A percentile compares a stretch with the other conserved stretches of the same genome.
Evolutionary conservation across 768 basidiomycete genomes (phyloP).

Genomic region (Terana coerulea): DNA sequence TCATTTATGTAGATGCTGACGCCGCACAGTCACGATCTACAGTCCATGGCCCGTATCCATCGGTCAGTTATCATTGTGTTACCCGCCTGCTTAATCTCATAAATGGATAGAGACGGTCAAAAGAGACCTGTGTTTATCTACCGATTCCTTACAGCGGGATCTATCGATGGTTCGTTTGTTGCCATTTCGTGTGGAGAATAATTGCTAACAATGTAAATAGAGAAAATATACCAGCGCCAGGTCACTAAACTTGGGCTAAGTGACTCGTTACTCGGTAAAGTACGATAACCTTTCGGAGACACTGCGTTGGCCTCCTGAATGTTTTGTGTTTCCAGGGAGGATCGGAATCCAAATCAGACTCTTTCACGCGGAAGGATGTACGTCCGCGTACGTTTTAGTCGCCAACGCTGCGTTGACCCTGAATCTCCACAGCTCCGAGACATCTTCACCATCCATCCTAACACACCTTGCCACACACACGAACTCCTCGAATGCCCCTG

Average conservation of each 20-base stretch:
- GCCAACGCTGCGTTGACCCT: no score
- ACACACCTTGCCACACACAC: constrained; percentile 87
- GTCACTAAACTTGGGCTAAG: constrained; percentile 92
- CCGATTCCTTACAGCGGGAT: constrained; percentile 78
- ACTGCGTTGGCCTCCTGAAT: constrained; percentile 5
- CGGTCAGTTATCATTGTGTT: constrained; percentile 44
- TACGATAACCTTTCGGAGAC: background rate
- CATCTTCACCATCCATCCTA: constrained; percentile 82
- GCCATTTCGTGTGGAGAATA: constrained; percentile 9
- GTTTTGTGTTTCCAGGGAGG: constrained; percentile 27
- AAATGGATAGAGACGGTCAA: constrained; percentile 76
- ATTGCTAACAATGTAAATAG: constrained; percentile 31
- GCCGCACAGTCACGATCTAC: constrained; percentile 76
- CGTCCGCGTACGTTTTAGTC: no score
- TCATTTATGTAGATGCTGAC: background rate
- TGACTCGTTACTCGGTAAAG: constrained; percentile 70
- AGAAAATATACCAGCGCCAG: constrained; percentile 92
- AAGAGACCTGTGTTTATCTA: constrained; percentile 89
- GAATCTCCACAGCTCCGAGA: constrained; percentile 64
- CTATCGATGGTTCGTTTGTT: constrained; percentile 69
- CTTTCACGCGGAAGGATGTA: constrained; percentile 85
- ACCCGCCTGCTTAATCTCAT: background rate
- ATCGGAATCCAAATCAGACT: constrained; percentile 70
- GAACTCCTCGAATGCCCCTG: constrained; percentile 85
- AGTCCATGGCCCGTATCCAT: constrained; percentile 97